A percentile compares a stretch with the other conserved stretches of the same genome.
Conservation (phyloP, 192 early-diverging fungal genomes). For the Spinellus fusiger region DNA sequence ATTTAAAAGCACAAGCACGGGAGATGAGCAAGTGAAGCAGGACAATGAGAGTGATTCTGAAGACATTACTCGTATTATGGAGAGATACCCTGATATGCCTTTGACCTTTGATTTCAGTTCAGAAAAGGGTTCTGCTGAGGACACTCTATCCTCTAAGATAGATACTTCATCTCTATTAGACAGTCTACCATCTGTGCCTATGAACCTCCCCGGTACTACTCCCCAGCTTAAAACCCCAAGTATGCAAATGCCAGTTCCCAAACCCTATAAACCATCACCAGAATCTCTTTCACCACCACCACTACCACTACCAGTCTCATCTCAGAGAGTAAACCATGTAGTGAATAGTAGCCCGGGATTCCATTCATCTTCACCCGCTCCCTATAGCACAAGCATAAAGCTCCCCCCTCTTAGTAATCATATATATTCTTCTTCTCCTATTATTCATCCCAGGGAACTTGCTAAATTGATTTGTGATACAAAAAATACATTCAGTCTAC, state of each 20-base stretch:
- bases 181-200: conserved; percentile 2
- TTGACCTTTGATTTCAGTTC: neutral
- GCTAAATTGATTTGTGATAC: conserved; percentile 31
- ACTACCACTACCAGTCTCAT: conserved; percentile 9
- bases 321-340: conserved; percentile 2
- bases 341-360: neutral
- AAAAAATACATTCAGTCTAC: conserved; percentile 35
- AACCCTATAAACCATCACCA: conserved; percentile 1
- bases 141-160: no score
- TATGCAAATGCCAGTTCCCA: conserved; percentile 8
- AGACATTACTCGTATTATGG: no score
- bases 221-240: neutral
- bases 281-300: conserved; percentile 8
- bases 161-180: neutral
- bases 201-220: neutral
- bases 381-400: neutral
- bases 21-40: neutral
- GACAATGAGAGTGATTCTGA: no score
- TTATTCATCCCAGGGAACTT: conserved; percentile 32
- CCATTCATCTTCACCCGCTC: neutral
- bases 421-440: conserved; percentile 24
- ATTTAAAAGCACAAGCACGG: neutral
- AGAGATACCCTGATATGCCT: conserved; percentile 9
- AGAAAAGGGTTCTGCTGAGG: no score
- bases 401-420: conserved; percentile 16